Evolutionary conservation across 2,329 filamentous ascomycete species (phyloP), one percentile per base, ranked within the genome.

Genomic region (Hypocrella siamensis): DNA sequence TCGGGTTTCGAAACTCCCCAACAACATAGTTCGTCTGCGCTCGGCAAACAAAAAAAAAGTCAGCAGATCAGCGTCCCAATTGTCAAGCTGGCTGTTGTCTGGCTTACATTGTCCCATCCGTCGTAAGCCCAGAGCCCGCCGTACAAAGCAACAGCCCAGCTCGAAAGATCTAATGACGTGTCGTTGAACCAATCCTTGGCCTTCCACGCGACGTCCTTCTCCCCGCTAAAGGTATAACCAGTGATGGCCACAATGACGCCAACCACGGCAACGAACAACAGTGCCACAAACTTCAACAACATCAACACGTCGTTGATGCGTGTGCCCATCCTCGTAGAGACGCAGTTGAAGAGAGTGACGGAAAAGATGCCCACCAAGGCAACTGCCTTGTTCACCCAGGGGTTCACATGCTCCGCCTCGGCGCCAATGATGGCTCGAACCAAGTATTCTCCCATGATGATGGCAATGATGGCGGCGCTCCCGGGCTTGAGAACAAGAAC

Each of bases 361-460:
- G 75, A 19, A 3, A 80, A 53, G 22, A 98, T 60, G 3, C 82
- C 86, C 6, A 72, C 60, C 37, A 96, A 54, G 2, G 86, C 90
- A 19, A 94, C 81, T 3, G 65, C 70, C 60, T 96, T 98, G 61
- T 82, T 85, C 47, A 94, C 70, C 86, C 88, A 96, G 2, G 75
- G 71, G 47, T 73, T 90, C 34, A 85, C 69, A 17, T 75, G 74
- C 46, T 81, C 76, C 3, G 81, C 81, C 35, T 93, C 83, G n/a
- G 85, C 75, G 7, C 86, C 86, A 36, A 93, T 78, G 27, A 80
- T 68, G 11, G 85, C 86, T 29, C 85, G 70, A 32, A 94, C 83
- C n/a, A 93, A 62, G 49, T 98, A 98, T 57, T 98, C 90, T 27
- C 90, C 90, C 64, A 96, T 94, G 47, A 98, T 94, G 43, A 98